Conservation (phyloP, 2,329 filamentous ascomycete species). For the Samsoniella hepiali region DNA sequence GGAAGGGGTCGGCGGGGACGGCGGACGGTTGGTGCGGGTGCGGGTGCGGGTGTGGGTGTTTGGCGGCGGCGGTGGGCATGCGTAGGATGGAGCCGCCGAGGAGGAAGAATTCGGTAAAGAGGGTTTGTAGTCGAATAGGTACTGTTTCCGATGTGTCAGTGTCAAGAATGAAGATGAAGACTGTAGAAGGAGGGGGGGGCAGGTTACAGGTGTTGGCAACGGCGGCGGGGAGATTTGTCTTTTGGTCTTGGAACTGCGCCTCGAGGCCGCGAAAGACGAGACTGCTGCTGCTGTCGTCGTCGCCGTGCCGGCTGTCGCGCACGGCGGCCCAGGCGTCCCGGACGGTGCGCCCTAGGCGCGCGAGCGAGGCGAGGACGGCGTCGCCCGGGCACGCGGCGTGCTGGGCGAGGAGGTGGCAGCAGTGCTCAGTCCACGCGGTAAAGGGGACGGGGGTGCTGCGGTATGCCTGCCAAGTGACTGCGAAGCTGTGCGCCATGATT, state of each 20-base stretch:
- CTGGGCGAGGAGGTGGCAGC: slow-evolving; percentile 43
- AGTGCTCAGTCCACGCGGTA: slow-evolving; percentile 42
- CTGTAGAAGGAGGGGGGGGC: not conserved
- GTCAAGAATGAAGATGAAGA: not conserved
- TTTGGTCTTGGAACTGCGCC: slow-evolving; percentile 43
- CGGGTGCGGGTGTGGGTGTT: not conserved
- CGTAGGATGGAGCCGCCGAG: slow-evolving; percentile 37
- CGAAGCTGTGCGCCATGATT: slow-evolving; percentile 33
- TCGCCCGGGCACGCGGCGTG: slow-evolving; percentile 39
- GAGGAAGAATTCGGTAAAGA: slow-evolving; percentile 35
- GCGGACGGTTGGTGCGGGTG: slow-evolving; percentile 13
- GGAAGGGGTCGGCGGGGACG: slow-evolving; percentile 18
- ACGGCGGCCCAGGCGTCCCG: slow-evolving; percentile 37
- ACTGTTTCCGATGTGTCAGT: slow-evolving; percentile 24
- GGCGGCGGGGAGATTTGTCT: slow-evolving; percentile 33
- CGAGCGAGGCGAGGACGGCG: slow-evolving; percentile 41
- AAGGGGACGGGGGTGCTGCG: slow-evolving; percentile 32
- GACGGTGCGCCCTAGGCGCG: slow-evolving; percentile 39
- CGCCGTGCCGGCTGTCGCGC: slow-evolving; percentile 26
- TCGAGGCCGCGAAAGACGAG: slow-evolving; percentile 49
- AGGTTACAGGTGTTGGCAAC: slow-evolving; percentile 27
- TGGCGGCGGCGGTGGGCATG: not conserved
- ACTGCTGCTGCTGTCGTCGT: slow-evolving; percentile 35
- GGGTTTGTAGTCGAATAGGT: slow-evolving; percentile 12
- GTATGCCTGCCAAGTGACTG: slow-evolving; percentile 38